phyloP scores from a whole-genome alignment of 2,329 filamentous ascomycete genomes.

The Beauveria medogensis region DNA sequence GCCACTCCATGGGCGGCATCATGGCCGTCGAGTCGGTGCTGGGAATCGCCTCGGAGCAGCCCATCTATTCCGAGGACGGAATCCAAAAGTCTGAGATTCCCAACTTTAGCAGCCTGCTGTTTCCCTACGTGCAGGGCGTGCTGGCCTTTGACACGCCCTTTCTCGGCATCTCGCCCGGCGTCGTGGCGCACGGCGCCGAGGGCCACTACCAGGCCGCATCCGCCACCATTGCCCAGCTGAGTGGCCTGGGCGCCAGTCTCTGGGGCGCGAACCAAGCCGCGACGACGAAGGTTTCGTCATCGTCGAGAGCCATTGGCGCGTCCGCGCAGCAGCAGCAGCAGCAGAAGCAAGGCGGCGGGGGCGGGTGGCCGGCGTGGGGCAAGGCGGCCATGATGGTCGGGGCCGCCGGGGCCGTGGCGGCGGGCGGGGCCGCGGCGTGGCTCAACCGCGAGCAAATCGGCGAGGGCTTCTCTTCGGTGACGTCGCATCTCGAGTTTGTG shows the following conservation, averaged over 20 bases:
- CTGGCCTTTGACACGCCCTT: slow-evolving; percentile 94
- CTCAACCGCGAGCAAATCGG: slow-evolving; percentile 73
- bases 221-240: slow-evolving; percentile 58
- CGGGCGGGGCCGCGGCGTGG: slow-evolving; percentile 78
- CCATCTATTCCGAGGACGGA: slow-evolving; percentile 41
- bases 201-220: slow-evolving; percentile 71
- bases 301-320: slow-evolving; percentile 13
- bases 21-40: slow-evolving; percentile 85
- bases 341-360: slow-evolving; percentile 13
- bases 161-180: slow-evolving; percentile 69
- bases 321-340: slow-evolving; percentile 1
- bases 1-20: slow-evolving; percentile 90
- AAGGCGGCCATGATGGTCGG: slow-evolving; percentile 81
- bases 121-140: slow-evolving; percentile 84
- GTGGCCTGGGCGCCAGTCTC: slow-evolving; percentile 59
- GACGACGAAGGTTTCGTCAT: background rate
- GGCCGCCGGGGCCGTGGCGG: slow-evolving; percentile 72
- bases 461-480: slow-evolving; percentile 71
- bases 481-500: slow-evolving; percentile 88
- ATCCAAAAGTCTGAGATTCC: slow-evolving; percentile 27
- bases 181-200: slow-evolving; percentile 82
- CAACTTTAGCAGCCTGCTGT: slow-evolving; percentile 63
- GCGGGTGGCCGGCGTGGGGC: slow-evolving; percentile 70
- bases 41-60: slow-evolving; percentile 52
- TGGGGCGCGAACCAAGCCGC: slow-evolving; percentile 44